Evolutionary conservation across 257 asterid species (phyloP).

Genomic region (Hygrophila difformis): DNA sequence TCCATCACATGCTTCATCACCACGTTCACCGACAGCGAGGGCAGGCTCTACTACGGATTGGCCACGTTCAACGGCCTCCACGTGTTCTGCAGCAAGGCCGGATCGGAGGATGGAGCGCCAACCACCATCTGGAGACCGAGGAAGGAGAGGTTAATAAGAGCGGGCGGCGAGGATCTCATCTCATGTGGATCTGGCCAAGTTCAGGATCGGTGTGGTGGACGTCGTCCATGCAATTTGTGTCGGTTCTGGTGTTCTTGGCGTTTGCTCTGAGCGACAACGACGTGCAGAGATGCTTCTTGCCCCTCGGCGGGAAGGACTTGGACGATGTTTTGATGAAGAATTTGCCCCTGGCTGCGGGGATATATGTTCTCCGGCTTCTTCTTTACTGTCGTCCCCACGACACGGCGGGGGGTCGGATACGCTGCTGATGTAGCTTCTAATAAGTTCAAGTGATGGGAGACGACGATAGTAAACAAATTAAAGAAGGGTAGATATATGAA

Average conservation of each 20-base stretch:
- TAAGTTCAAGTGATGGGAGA: too few species aligned
- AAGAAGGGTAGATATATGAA: too few species aligned
- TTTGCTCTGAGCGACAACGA: constrained; percentile 45
- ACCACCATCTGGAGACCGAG: background rate
- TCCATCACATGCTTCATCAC: constrained; percentile 39
- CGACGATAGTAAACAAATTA: too few species aligned
- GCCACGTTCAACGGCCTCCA: constrained; percentile 46
- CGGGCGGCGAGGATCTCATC: too few species aligned
- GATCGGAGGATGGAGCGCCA: too few species aligned
- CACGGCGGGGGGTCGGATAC: constrained; percentile 54
- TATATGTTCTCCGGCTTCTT: constrained; percentile 41
- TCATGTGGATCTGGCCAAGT: too few species aligned
- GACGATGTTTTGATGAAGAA: constrained; percentile 40
- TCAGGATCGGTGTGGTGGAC: constrained; percentile 28
- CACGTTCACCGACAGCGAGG: constrained; percentile 47
- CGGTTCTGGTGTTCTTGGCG: constrained; percentile 40
- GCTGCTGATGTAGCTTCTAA: too few species aligned
- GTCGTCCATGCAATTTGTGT: constrained; percentile 41
- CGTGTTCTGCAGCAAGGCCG: constrained; percentile 23
- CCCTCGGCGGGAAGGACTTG: constrained; percentile 24
- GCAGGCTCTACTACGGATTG: constrained; percentile 37
- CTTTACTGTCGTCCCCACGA: constrained; percentile 48
- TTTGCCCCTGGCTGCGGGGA: constrained; percentile 54
- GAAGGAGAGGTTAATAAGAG: background rate
- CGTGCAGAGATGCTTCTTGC: constrained; percentile 43